Percentiles rank a stretch among this genome's conserved stretches.
These are phyloP conservation scores for Mycena latifolia DNA, from an alignment of 768 basidiomycete genomes.

Conservation along the genomic window DNA sequence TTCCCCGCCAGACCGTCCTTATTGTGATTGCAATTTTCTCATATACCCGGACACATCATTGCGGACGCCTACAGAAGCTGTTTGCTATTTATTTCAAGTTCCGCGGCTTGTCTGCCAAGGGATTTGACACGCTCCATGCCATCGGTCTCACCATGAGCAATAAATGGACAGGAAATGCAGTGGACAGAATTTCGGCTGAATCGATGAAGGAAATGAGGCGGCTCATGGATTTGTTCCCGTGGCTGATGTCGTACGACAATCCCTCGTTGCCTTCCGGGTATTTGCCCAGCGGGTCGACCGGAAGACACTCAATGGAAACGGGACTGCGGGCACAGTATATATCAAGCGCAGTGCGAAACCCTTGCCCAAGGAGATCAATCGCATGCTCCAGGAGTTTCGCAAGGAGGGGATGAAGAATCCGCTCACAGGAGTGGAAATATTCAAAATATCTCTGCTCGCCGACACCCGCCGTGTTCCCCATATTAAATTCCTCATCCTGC, in stretches of 20 bases:
- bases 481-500: slow-evolving; percentile 39
- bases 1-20: neutral
- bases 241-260: slow-evolving; percentile 15
- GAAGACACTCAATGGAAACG: slow-evolving; percentile 34
- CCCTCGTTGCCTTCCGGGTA: slow-evolving; percentile 43
- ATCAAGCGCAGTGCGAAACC: slow-evolving; percentile 40
- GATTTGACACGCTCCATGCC: slow-evolving; percentile 40
- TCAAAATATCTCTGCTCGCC: slow-evolving; percentile 32
- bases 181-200: neutral
- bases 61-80: slow-evolving; percentile 36
- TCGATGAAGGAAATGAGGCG: neutral
- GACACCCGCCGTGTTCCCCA: slow-evolving; percentile 28
- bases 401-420: slow-evolving; percentile 39
- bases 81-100: slow-evolving; percentile 44
- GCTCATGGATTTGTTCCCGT: slow-evolving; percentile 7
- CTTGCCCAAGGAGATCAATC: slow-evolving; percentile 33
- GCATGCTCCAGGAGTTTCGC: slow-evolving; percentile 34
- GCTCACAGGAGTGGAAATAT: slow-evolving; percentile 39
- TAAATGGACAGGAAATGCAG: slow-evolving; percentile 37
- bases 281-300: slow-evolving; percentile 47
- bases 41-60: slow-evolving; percentile 11
- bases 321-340: slow-evolving; percentile 49
- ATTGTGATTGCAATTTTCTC: slow-evolving; percentile 8
- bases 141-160: slow-evolving; percentile 40
- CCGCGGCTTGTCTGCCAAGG: slow-evolving; percentile 37